These are phyloP conservation scores for Bondarzewia mesenterica DNA, from an alignment of 1,284 basidiomycete species.

Conservation along the genomic window DNA sequence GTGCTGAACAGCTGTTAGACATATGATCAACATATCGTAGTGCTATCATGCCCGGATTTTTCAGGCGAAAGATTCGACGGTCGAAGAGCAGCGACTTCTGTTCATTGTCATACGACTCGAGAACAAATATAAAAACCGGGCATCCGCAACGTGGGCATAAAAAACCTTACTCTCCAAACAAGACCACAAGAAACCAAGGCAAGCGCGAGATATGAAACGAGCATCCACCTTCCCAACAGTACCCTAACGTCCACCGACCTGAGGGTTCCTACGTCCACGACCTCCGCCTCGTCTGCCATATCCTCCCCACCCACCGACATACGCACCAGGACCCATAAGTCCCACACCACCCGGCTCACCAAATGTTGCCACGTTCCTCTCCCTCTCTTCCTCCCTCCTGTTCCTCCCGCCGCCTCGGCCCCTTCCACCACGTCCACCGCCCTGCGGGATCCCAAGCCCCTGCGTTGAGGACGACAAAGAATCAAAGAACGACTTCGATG, in stretches of 20 bases:
- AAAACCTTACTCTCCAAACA: too few species aligned
- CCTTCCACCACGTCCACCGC: conserved; percentile 40
- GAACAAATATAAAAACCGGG: too few species aligned
- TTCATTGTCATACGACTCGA: too few species aligned
- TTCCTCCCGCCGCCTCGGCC: conserved; percentile 63
- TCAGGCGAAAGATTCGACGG: too few species aligned
- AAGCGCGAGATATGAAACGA: too few species aligned
- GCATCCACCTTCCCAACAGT: too few species aligned
- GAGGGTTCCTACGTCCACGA: not conserved
- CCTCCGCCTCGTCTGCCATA: conserved; percentile 36
- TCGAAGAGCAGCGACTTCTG: too few species aligned
- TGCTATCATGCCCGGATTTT: too few species aligned
- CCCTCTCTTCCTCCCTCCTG: conserved; percentile 69
- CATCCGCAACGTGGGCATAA: too few species aligned
- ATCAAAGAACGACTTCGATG: conserved; percentile 72
- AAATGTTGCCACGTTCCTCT: conserved; percentile 75
- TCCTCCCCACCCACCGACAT: conserved; percentile 46
- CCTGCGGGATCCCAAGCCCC: conserved; percentile 12
- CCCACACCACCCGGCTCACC: conserved; percentile 73
- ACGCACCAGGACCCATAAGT: conserved; percentile 57
- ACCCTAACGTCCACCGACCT: not conserved
- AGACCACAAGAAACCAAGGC: too few species aligned
- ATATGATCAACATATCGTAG: too few species aligned
- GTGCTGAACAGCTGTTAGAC: too few species aligned
- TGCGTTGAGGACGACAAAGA: conserved; percentile 53